Evolutionary conservation across 305 asterid species (phyloP), one percentile per base, ranked within the genome.

Genomic region (Coffea humblotiana): DNA sequence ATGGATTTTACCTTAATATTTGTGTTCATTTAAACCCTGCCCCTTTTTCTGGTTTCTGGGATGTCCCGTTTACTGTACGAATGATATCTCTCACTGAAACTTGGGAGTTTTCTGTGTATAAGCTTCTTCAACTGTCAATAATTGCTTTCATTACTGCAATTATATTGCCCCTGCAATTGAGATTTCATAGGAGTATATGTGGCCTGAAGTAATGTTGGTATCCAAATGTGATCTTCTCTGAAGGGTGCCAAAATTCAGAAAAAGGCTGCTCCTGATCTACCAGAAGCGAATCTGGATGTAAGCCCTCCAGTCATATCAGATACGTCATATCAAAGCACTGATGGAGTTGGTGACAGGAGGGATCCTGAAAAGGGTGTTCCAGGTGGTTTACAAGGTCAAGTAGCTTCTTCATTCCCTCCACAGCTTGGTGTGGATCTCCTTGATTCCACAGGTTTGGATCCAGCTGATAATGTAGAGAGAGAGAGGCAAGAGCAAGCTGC

Each of bases 401-500:
- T 83, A 18, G 82, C 77, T 83, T 79, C 76, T 80, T 82, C 85
- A 71, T 78, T 83, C 78, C 82, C 91, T 82, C 88, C 77, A 78
- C 83, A 86, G 76, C 90, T 84, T 58, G 85, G 77, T 78, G 76
- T 75, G 27, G 87, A 88, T 78, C 83, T 84, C 40, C 90, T 81
- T 73, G 88, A 80, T 48, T 75, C 74, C 48, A 63, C 65, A 13
- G 79, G 49, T 35, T 65, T 84, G 45, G 70, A 66, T 83, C 82
- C 88, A 37, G 74, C 85, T 51, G 87, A 87, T 80, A 90, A 90
- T 86, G 90, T 87, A 80, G 94, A 88, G 81, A 81, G 68, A 86
- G 77, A 49, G 80, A 92, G 78, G 82, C 96, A 79, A 83, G 95
- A 90, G 76, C 82, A 90, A 85, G 95, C 99, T 83, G 96, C 97